Base-by-base conservation (phyloP, 768 basidiomycete species). In the Mycena sanguinolenta region DNA sequence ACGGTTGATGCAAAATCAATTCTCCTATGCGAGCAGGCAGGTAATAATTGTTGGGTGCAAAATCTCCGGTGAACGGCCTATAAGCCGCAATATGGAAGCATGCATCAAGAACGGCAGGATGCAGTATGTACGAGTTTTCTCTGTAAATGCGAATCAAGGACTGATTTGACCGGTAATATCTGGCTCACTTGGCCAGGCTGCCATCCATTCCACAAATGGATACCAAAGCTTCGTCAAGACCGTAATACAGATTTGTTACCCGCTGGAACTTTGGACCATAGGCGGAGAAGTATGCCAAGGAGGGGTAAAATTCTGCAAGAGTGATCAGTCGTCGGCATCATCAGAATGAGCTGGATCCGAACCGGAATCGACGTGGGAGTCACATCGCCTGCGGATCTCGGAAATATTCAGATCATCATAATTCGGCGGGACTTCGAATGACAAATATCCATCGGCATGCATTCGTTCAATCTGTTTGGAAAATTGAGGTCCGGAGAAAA, bases 21-120 rank as follows among this genome's bases (percentile, higher is more conserved):
- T 67, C 57, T n/a, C 64, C 67, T 27, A 77, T 60, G 52, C 74
- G 67, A 7, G 81, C 78, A 9, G 81, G 82, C 13, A 83, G 77
- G 59, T 79, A 82, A 69, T 81, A 82, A 25, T 68, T 74, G 53
- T 75, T 77, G 10, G 71, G 70, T 50, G 79, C 79, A 28, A 69
- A 68, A 59, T 79, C 77, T 10, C 77, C 79, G 17, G 78, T 77
- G 67, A 83, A 73, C 2, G 75, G 63, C 23, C 75, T 77, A 61
- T 82, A 79, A 1, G 79, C 78, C 2, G 76, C 64, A 36, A 81
- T 71, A 27, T 84, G 83, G 8, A 84, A 65, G 42, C 79, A 79
- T 1, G 81, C 78, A 65, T 84, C 84, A 12, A 85, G 36, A 36
- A 67, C 34, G 2, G 65, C 65, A 2, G 65, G 65, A 54, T 67